Evolutionary conservation across 768 basidiomycete genomes (phyloP), one percentile per base, ranked within the genome.

Genomic region (Lepiota brunneoincarnata): DNA sequence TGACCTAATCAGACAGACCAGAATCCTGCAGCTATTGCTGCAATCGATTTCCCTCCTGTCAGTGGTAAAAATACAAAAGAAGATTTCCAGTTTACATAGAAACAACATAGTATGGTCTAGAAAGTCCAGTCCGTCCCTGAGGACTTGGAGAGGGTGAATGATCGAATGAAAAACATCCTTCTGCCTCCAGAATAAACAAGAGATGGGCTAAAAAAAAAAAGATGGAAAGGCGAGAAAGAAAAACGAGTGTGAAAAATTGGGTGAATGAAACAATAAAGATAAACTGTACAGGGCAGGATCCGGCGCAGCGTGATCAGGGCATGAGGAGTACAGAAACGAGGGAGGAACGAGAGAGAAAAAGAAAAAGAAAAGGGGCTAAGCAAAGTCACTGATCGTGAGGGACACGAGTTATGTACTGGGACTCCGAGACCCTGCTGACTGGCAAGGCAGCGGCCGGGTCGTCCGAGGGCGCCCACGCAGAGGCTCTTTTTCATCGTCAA

Each of bases 111-210:
- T 31, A 37, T 45, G 36, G 39, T 54, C 52, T 54, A 54, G 31
- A 47, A 54, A 46, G 44, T 54, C 44, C 52, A 31, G 44, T 39
- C 52, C 52, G 36, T 54, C 52, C 52, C 45, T 36, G 46, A 38
- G 52, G 31, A 41, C 11, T 35, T 21, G 52, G 46, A 53, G 45
- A 26, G 21, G 44, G 24, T 45, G 23, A 45, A 45, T 31, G 31
- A 31, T 24, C 17, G 41, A n/a, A 28, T 14, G 1, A 76, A 75
- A 17, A 84, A 84, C 46, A 73, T 86, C 44, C 72, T 85, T 47
- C 54, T 86, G 36, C 52, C 45, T 40, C 38, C 54, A 55, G 36
- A 56, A 39, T 49, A 52, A 47, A 46, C 51, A 40, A 38, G 37
- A 50, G 38, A 17, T 24, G 1, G 45, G 49, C 26, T 26, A 12